Evolutionary conservation across 352 stramenopile genomes (phyloP).

Genomic region (Thraustotheca clavata): DNA sequence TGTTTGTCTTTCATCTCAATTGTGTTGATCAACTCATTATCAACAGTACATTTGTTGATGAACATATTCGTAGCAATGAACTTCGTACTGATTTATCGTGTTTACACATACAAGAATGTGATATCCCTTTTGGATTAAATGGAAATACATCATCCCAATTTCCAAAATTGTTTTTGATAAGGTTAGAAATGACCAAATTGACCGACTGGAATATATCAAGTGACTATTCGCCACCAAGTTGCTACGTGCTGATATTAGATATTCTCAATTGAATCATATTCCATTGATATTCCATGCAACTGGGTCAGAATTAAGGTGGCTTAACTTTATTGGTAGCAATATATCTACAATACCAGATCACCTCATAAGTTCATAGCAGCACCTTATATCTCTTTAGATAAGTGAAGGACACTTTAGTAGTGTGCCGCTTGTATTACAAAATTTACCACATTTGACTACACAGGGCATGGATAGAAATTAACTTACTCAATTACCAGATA

Average conservation of each 20-base stretch:
- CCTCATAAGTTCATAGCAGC: not conserved
- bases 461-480: not conserved
- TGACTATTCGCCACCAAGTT: not conserved
- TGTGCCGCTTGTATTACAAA: not conserved
- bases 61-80: not conserved
- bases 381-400: not conserved
- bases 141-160: not conserved
- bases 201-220: not conserved
- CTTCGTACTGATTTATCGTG: not conserved
- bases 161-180: not conserved
- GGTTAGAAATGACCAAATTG: not conserved
- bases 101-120: not conserved
- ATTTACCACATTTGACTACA: not conserved
- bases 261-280: not conserved
- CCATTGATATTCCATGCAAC: not conserved
- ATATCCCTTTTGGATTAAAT: not conserved
- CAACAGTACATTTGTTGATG: not conserved
- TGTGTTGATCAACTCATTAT: not conserved
- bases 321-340: not conserved
- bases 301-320: not conserved
- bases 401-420: not conserved
- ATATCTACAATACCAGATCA: not conserved
- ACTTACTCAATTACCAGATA: not conserved
- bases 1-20: not conserved
- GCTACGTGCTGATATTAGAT: not conserved